Conservation (phyloP, 2,329 filamentous ascomycete genomes). For the Calycina herbarum region DNA sequence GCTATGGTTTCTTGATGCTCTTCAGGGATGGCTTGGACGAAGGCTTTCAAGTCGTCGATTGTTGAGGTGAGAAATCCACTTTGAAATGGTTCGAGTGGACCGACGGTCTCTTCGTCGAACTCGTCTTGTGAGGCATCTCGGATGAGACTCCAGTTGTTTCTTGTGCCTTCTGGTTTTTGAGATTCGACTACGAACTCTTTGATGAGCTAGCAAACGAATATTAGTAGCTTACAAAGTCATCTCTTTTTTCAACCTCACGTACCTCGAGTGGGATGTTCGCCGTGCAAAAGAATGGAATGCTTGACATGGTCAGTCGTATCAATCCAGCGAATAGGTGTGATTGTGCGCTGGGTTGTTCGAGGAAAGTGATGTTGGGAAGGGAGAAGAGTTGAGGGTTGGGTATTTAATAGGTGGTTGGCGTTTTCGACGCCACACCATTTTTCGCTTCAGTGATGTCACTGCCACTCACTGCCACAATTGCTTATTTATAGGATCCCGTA, state of each 20-base stretch:
- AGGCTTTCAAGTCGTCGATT: not conserved
- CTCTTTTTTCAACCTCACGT: not conserved
- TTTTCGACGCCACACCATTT: not conserved
- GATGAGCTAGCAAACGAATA: not conserved
- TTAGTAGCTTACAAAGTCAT: not conserved
- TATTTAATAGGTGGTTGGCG: not conserved
- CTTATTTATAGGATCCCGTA: not conserved
- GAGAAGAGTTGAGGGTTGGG: not conserved
- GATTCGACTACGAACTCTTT: conserved; percentile 11
- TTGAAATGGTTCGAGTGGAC: conserved; percentile 1
- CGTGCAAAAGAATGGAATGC: conserved; percentile 6
- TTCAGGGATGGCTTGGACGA: not conserved
- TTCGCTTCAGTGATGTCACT: not conserved
- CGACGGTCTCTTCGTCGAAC: conserved; percentile 3
- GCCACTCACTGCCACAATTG: not conserved
- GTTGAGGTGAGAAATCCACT: not conserved
- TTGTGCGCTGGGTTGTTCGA: not conserved
- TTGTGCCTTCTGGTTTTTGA: conserved; percentile 6
- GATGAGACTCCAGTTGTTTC: conserved; percentile 6
- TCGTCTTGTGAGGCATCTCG: conserved; percentile 4
- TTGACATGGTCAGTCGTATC: conserved; percentile 1
- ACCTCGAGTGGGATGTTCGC: conserved; percentile 5
- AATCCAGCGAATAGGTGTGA: not conserved
- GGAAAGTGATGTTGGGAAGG: not conserved
- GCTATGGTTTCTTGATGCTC: not conserved